Percentiles rank a stretch among this genome's conserved stretches.
These are phyloP conservation scores for Fusarium tuaranense DNA, from an alignment of 2,329 filamentous ascomycete species.

Conservation along the genomic window DNA sequence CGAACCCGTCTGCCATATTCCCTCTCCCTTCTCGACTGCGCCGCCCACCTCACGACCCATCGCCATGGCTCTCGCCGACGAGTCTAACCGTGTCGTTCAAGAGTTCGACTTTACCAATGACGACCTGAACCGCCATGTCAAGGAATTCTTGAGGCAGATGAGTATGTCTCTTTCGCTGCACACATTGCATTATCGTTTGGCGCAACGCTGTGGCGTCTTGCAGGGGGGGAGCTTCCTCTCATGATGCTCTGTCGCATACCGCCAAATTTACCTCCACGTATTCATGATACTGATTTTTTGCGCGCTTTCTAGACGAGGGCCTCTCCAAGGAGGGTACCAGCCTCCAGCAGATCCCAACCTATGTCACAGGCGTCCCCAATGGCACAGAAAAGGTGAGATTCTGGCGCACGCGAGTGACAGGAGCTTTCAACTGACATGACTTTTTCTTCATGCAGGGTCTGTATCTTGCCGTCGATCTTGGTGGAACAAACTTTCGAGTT, in stretches of 20 bases:
- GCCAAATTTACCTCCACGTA: slow-evolving; percentile 11
- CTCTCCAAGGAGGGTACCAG: slow-evolving; percentile 81
- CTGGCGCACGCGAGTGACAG: background rate
- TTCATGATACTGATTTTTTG: slow-evolving; percentile 22
- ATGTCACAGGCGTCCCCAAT: slow-evolving; percentile 95
- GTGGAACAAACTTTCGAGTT: slow-evolving; percentile 97
- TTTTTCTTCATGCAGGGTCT: slow-evolving; percentile 72
- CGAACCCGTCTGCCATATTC: slow-evolving; percentile 66
- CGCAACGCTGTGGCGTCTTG: slow-evolving; percentile 7
- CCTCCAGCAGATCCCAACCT: slow-evolving; percentile 96
- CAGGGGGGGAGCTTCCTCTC: slow-evolving; percentile 9
- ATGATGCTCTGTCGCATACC: slow-evolving; percentile 27
- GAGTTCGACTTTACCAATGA: slow-evolving; percentile 88
- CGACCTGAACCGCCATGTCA: slow-evolving; percentile 82
- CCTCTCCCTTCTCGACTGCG: slow-evolving; percentile 64
- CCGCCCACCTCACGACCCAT: slow-evolving; percentile 66
- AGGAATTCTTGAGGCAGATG: slow-evolving; percentile 90
- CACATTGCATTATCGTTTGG: slow-evolving; percentile 10
- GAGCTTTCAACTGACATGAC: slow-evolving; percentile 14
- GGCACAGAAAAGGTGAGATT: slow-evolving; percentile 89
- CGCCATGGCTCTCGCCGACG: slow-evolving; percentile 73
- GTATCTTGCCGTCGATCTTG: slow-evolving; percentile 97
- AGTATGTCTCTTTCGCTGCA: slow-evolving; percentile 55
- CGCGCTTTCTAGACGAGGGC: slow-evolving; percentile 74
- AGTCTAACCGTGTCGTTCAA: slow-evolving; percentile 82